Evolutionary conservation across 495 filamentous ascomycete species (phyloP).

Genomic region (Trichoderma virens): DNA sequence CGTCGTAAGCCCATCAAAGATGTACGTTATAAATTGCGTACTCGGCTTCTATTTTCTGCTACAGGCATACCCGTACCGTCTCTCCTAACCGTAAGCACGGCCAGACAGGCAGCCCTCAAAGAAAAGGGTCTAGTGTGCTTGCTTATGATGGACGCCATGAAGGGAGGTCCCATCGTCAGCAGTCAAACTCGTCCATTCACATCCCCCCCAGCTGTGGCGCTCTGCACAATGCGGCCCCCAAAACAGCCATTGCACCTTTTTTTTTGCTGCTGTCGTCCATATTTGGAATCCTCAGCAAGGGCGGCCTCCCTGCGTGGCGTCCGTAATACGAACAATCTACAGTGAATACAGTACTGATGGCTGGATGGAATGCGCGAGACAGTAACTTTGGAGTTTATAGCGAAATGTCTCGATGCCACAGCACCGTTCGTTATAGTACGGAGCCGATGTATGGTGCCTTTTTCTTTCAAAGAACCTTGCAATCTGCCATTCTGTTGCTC

Average conservation of each 20-base stretch:
- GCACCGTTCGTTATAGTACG: background rate
- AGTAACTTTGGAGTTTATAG: background rate
- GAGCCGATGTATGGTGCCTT: too few species aligned
- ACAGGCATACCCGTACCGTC: too few species aligned
- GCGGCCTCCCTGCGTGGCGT: constrained; percentile 5
- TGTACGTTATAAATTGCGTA: too few species aligned
- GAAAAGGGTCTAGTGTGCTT: background rate
- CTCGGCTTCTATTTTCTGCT: too few species aligned
- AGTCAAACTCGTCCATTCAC: background rate
- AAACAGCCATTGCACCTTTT: background rate
- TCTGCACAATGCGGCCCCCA: background rate
- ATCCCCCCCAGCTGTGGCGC: background rate
- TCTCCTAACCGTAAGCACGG: background rate
- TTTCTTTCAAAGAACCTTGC: background rate
- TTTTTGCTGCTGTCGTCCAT: background rate
- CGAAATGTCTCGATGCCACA: background rate
- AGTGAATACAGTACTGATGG: background rate
- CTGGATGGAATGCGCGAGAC: background rate
- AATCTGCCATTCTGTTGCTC: background rate
- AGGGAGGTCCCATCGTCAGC: background rate
- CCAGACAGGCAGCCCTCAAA: background rate
- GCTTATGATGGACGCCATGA: background rate
- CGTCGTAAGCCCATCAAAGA: too few species aligned
- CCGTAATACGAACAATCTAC: background rate
- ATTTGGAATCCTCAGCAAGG: background rate